Conservation (phyloP, 2,329 filamentous ascomycete species). For the Chrysoporthe cubensis region DNA sequence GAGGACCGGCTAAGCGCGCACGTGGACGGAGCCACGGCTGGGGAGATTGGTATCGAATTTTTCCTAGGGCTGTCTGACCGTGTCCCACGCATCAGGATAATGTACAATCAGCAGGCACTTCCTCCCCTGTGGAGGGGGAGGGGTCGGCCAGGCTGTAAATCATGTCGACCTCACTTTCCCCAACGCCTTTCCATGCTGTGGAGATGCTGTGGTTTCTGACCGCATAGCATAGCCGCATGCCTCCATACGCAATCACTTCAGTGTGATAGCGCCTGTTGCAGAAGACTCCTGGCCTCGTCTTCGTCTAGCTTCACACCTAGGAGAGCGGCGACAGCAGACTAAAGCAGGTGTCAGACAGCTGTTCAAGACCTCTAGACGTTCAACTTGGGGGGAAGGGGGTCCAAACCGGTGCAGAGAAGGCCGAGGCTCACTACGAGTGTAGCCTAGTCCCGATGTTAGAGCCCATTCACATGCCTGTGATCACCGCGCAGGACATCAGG, state of each 20-base stretch:
- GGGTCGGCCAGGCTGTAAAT: constrained; percentile 7
- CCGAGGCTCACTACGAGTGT: constrained; percentile 90
- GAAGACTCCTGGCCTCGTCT: constrained; percentile 12
- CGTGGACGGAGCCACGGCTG: constrained; percentile 3
- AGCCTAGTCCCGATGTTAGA: constrained; percentile 60
- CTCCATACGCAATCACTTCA: background rate
- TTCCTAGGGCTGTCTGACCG: constrained; percentile 21
- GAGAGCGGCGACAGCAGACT: constrained; percentile 54
- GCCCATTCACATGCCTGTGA: constrained; percentile 15
- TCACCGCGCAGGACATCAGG: constrained; percentile 24
- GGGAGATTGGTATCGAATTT: constrained; percentile 19
- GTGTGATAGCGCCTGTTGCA: background rate
- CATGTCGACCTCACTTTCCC: constrained; percentile 11
- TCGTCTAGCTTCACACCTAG: constrained; percentile 42
- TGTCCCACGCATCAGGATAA: constrained; percentile 17
- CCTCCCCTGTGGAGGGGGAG: constrained; percentile 1
- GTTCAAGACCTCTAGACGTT: background rate
- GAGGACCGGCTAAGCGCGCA: background rate
- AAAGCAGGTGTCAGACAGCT: constrained; percentile 23
- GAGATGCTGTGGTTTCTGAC: constrained; percentile 16
- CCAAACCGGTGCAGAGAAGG: constrained; percentile 56
- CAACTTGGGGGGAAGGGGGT: background rate
- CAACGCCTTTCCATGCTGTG: constrained; percentile 21
- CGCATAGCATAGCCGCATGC: background rate
- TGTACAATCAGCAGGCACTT: constrained; percentile 23